phyloP scores from a whole-genome alignment of 805 yeast species.

The Naumovozyma dairenensis region DNA sequence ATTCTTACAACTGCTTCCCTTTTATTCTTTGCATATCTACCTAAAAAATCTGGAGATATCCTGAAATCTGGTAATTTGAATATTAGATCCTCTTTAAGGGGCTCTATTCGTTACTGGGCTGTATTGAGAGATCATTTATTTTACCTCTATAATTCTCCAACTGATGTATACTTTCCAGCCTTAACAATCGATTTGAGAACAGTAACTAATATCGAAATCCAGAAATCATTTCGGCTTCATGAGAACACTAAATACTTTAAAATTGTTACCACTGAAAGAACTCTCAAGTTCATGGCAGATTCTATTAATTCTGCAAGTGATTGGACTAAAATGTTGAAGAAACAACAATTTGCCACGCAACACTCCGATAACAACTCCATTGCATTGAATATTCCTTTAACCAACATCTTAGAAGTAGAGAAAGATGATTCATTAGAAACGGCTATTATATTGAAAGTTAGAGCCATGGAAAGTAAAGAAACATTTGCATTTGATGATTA shows the following conservation, averaged over 20 bases:
- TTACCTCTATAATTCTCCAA: slow-evolving; percentile 56
- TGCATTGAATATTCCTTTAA: slow-evolving; percentile 65
- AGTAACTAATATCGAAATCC: slow-evolving; percentile 51
- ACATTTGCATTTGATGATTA: slow-evolving; percentile 57
- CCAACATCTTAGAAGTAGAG: slow-evolving; percentile 53
- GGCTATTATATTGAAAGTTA: slow-evolving; percentile 49
- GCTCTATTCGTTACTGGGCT: slow-evolving; percentile 59
- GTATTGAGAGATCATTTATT: slow-evolving; percentile 60
- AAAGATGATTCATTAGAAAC: slow-evolving; percentile 45
- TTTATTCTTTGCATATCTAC: slow-evolving; percentile 71
- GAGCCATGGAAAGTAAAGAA: slow-evolving; percentile 46
- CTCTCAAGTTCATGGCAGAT: slow-evolving; percentile 64
- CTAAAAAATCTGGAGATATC: slow-evolving; percentile 37
- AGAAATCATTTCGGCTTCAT: slow-evolving; percentile 3
- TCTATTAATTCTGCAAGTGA: slow-evolving; percentile 60
- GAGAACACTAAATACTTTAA: slow-evolving; percentile 39
- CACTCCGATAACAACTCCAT: slow-evolving; percentile 59
- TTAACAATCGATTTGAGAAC: slow-evolving; percentile 62
- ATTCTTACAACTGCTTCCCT: slow-evolving; percentile 57
- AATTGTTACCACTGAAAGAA: slow-evolving; percentile 46
- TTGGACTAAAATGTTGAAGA: slow-evolving; percentile 70
- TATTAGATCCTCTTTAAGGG: slow-evolving; percentile 27
- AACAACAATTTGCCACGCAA: slow-evolving; percentile 64
- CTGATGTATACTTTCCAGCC: slow-evolving; percentile 77
- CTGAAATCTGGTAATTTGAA: slow-evolving; percentile 43